These are phyloP conservation scores for Saccharomycodes ludwigii DNA, from an alignment of 805 yeast species.

Conservation along the genomic window DNA sequence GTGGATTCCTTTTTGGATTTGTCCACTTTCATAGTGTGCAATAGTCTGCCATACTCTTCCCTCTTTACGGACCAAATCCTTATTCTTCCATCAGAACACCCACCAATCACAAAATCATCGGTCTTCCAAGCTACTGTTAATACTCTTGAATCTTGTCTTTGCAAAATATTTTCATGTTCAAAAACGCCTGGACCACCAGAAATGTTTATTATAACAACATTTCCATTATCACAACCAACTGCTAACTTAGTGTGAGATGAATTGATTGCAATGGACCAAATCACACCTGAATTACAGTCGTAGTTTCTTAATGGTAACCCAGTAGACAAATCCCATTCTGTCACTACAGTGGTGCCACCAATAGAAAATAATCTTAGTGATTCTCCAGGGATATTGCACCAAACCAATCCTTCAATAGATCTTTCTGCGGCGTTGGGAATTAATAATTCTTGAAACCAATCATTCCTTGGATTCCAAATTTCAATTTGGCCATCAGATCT, in stretches of 20 bases:
- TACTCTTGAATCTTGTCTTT: conserved; percentile 76
- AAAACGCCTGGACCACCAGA: conserved; percentile 61
- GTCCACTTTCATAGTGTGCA: conserved; percentile 84
- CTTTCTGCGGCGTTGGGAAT: conserved; percentile 73
- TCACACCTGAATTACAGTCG: conserved; percentile 86
- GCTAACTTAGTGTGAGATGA: conserved; percentile 53
- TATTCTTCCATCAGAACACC: conserved; percentile 90
- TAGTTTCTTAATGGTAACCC: conserved; percentile 63
- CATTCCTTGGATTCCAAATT: conserved; percentile 39
- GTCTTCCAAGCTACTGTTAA: conserved; percentile 68
- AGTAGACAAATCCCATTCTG: conserved; percentile 81
- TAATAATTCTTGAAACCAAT: conserved; percentile 69
- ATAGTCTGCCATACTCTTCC: conserved; percentile 43
- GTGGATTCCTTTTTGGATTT: conserved; percentile 78
- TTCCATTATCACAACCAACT: conserved; percentile 92
- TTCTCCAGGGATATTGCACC: conserved; percentile 47
- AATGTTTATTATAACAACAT: conserved; percentile 73
- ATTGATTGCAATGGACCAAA: conserved; percentile 76
- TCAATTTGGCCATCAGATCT: conserved; percentile 92
- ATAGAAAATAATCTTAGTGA: conserved; percentile 71
- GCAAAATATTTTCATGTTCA: conserved; percentile 64
- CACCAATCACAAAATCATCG: conserved; percentile 63
- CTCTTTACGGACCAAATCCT: conserved; percentile 60
- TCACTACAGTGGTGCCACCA: conserved; percentile 83
- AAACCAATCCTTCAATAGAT: conserved; percentile 79